phyloP scores from a whole-genome alignment of 176 grass and related monocot species.

The Bromus sterilis region DNA sequence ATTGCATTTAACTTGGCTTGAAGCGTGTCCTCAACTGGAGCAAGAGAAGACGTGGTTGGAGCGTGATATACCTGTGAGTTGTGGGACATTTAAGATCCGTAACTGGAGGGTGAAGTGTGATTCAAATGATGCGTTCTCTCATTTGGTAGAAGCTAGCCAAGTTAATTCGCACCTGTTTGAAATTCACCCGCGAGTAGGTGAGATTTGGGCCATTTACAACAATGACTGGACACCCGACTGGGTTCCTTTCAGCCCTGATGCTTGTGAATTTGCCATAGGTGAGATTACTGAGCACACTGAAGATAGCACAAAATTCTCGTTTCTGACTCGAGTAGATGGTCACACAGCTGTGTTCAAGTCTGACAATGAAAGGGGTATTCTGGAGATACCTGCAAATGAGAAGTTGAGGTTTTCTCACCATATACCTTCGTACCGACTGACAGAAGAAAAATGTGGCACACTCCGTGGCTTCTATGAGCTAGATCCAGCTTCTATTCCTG shows the following conservation, averaged over 20 bases:
- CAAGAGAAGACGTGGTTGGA: constrained; percentile 51
- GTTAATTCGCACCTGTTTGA: constrained; percentile 23
- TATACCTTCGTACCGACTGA: constrained; percentile 52
- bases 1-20: constrained; percentile 62
- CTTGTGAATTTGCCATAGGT: constrained; percentile 49
- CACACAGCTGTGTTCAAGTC: constrained; percentile 44
- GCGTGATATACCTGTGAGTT: constrained; percentile 49
- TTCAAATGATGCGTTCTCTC: constrained; percentile 47
- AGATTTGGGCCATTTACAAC: constrained; percentile 75
- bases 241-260: constrained; percentile 32
- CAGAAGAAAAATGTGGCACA: constrained; percentile 36
- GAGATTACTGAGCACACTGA: constrained; percentile 36
- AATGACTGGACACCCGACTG: constrained; percentile 46
- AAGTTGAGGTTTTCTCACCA: constrained; percentile 60
- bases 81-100: constrained; percentile 48
- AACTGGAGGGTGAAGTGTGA: constrained; percentile 10
- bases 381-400: constrained; percentile 40
- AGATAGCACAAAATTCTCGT: constrained; percentile 22
- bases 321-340: constrained; percentile 49
- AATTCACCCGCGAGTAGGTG: constrained; percentile 43
- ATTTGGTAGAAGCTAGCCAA: constrained; percentile 31
- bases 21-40: constrained; percentile 19
- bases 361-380: constrained; percentile 14
- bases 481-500: constrained; percentile 61
- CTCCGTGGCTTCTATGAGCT: constrained; percentile 65